Evolutionary conservation across 331 rosid species (phyloP).

Genomic region (Stylosanthes scabra): DNA sequence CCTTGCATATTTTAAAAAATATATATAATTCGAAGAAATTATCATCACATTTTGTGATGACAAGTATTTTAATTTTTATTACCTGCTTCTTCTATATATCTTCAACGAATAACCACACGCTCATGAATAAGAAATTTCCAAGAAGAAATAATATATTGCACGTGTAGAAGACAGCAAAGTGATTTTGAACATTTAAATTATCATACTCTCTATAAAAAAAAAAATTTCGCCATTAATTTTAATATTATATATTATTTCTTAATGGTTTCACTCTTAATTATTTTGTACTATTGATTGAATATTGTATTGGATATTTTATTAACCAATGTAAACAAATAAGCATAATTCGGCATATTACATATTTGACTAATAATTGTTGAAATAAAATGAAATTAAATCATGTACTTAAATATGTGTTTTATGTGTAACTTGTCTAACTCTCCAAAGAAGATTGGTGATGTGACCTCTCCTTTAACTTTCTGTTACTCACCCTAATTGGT

Average conservation of each 20-base stretch:
- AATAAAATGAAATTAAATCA: neutral
- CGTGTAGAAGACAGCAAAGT: neutral
- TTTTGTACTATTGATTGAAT: no score
- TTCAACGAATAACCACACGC: no score
- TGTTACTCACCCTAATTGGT: neutral
- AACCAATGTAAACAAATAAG: neutral
- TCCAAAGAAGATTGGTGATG: slow-evolving; percentile 11
- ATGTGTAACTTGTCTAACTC: slow-evolving; percentile 25
- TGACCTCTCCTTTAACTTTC: neutral
- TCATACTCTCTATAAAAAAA: no score
- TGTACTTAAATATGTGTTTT: slow-evolving; percentile 19
- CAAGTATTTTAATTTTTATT: neutral
- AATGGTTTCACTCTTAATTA: no score
- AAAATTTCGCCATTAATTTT: no score
- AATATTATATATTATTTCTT: no score
- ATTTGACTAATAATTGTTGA: slow-evolving; percentile 4
- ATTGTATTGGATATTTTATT: no score
- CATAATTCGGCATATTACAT: neutral
- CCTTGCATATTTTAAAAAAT: neutral
- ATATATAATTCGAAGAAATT: neutral
- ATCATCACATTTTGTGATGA: neutral
- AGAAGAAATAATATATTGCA: neutral
- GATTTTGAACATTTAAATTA: no score
- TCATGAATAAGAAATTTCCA: neutral
- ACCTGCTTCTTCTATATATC: neutral